phyloP scores from a whole-genome alignment of 208 protist species.

The Naegleria lovaniensis region DNA sequence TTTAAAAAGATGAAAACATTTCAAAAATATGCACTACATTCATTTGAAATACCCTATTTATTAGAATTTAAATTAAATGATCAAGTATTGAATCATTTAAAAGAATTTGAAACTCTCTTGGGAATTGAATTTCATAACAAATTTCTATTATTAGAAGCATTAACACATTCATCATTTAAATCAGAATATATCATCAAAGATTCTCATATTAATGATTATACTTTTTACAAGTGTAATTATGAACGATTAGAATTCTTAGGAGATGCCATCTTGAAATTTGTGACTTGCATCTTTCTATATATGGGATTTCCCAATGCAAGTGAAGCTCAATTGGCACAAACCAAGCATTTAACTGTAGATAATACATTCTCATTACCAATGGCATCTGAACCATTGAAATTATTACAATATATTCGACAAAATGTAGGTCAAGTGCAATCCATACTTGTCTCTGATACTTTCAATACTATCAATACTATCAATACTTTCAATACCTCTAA shows the following conservation, averaged over 20 bases:
- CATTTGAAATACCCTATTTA: not conserved
- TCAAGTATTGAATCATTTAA: not conserved
- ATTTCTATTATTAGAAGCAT: not conserved
- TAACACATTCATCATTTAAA: not conserved
- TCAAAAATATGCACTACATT: not conserved
- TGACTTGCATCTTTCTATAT: not conserved
- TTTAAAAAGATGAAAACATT: not conserved
- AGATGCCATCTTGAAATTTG: conserved; percentile 4
- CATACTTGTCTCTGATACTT: no score
- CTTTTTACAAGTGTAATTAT: conserved; percentile 1
- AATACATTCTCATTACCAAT: not conserved
- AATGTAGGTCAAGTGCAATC: not conserved
- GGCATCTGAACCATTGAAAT: not conserved
- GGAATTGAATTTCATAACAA: not conserved
- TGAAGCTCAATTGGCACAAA: not conserved
- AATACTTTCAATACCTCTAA: no score
- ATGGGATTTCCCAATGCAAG: not conserved
- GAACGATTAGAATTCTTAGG: conserved; percentile 27
- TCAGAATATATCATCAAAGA: not conserved
- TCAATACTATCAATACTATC: no score
- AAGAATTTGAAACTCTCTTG: not conserved
- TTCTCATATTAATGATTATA: not conserved
- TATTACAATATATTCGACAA: not conserved
- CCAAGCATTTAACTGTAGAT: not conserved
- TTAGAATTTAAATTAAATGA: not conserved